Base-by-base conservation (phyloP, 805 yeast genomes). In the Candida piceae region DNA sequence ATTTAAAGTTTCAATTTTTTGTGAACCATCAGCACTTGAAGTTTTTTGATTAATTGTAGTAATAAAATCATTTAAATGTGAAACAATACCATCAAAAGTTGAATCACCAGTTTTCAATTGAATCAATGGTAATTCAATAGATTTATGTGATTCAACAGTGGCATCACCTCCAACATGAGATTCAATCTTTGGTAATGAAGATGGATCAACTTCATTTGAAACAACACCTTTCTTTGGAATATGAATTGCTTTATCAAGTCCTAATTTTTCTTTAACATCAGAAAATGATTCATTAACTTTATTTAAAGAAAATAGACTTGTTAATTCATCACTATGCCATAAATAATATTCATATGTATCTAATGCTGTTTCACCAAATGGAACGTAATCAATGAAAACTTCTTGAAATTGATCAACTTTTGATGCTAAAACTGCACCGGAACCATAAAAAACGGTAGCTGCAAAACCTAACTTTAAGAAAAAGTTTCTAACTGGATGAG, bases 371-470 rank as follows among this genome's bases (percentile, higher is more conserved):
- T 78, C 83, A 26, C 78, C 84, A 34, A 71, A 67, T 15, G 93
- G 93, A 31, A 81, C 73, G 40, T 72, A 72, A 45, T 78, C 79
- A 16, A 78, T 67, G 57, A 78, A 81, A 31, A 66, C 45, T 46
- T 81, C 85, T 46, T 76, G 79, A 54, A 80, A 70, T 13, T 73
- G 65, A 46, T 79, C 83, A 51, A 69, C 69, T 43, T 72, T 62
- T 21, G 76, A 62, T 11, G 87, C 67, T 39, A 70, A 60, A 35
- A 71, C 74, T n/a, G 78, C 71, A 36, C 84, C 86, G 24, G 70
- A 77, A 24, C 74, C 77, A 46, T 79, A 81, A 18, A 73, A 35
- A 4, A 52, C 38, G 11, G 53, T 50, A 7, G 60, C 45, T 19
- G 49, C 29, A 12, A 57, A 34, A 6, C 57, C 48, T n/a, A 50